These are phyloP conservation scores for Zymoseptoria crescenta DNA, from an alignment of 2,329 filamentous ascomycete species.

Conservation along the genomic window DNA sequence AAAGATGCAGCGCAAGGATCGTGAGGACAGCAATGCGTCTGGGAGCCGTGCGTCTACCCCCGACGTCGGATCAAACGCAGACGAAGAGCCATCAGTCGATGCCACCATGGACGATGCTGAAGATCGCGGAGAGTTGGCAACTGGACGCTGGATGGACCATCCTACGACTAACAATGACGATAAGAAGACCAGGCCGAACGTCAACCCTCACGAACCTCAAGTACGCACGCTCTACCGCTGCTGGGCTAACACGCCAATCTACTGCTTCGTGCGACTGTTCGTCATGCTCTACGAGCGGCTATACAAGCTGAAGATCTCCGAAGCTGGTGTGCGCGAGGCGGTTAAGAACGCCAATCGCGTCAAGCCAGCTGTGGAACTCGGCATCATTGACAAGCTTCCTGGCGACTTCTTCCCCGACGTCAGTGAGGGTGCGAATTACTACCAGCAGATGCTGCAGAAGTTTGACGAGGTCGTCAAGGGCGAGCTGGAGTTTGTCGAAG, in stretches of 20 bases:
- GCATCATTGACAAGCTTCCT: constrained; percentile 70
- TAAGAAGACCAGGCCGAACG: constrained; percentile 53
- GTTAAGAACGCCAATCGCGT: constrained; percentile 64
- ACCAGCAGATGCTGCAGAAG: constrained; percentile 74
- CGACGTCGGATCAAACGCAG: constrained; percentile 66
- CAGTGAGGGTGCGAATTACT: constrained; percentile 62
- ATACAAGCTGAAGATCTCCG: constrained; percentile 72
- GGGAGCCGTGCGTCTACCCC: constrained; percentile 85
- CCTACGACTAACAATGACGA: constrained; percentile 48
- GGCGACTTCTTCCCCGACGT: constrained; percentile 66
- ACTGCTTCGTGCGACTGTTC: constrained; percentile 91
- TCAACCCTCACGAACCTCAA: constrained; percentile 73
- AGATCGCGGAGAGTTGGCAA: constrained; percentile 52
- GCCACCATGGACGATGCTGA: constrained; percentile 19
- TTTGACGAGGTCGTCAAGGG: constrained; percentile 79
- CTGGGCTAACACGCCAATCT: constrained; percentile 85
- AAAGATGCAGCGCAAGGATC: constrained; percentile 63
- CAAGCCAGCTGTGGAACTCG: constrained; percentile 77
- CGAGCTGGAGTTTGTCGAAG: constrained; percentile 71
- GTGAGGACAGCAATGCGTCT: constrained; percentile 70
- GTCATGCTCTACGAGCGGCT: constrained; percentile 83
- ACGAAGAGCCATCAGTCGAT: constrained; percentile 66
- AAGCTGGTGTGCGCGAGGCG: constrained; percentile 63
- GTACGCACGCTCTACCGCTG: constrained; percentile 75
- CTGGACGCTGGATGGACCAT: constrained; percentile 57